Percentiles rank a stretch among this genome's conserved stretches.
phyloP scores from a whole-genome alignment of 345 rosid genomes.

The Aquilaria malaccensis region DNA sequence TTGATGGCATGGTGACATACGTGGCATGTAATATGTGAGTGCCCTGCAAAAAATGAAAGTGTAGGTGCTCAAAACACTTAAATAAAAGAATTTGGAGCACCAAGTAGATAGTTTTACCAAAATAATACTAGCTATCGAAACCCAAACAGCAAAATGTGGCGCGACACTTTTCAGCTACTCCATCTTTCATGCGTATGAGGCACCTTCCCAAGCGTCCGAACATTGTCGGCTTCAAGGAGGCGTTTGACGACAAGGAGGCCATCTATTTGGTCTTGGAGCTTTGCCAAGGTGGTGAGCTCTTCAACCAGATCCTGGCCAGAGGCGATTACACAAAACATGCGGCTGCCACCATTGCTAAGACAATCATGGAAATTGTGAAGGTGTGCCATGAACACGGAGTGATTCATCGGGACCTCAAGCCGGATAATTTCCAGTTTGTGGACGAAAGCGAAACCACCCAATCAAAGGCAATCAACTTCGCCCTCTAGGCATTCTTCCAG shows the following conservation, averaged over 20 bases:
- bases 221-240: constrained; percentile 66
- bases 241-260: constrained; percentile 68
- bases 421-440: constrained; percentile 76
- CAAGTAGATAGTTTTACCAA: too few relatives aligned
- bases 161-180: too few relatives aligned
- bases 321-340: constrained; percentile 85
- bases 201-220: constrained; percentile 68
- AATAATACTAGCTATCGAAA: too few relatives aligned
- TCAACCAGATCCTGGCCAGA: constrained; percentile 69
- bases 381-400: constrained; percentile 93
- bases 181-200: constrained; percentile 28
- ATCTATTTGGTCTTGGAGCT: constrained; percentile 87
- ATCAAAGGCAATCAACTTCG: constrained; percentile 83
- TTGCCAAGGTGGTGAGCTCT: constrained; percentile 88
- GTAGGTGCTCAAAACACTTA: too few relatives aligned
- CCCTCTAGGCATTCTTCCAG: constrained; percentile 79
- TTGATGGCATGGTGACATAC: too few relatives aligned
- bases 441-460: constrained; percentile 51
- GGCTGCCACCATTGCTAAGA: constrained; percentile 54
- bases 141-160: too few relatives aligned
- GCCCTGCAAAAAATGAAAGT: too few relatives aligned
- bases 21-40: too few relatives aligned
- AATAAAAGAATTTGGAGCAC: too few relatives aligned
- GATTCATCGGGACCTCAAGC: constrained; percentile 84
- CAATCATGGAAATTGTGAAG: constrained; percentile 74